Conservation (phyloP, 2,329 filamentous ascomycete species). For the Colletotrichum destructivum region DNA sequence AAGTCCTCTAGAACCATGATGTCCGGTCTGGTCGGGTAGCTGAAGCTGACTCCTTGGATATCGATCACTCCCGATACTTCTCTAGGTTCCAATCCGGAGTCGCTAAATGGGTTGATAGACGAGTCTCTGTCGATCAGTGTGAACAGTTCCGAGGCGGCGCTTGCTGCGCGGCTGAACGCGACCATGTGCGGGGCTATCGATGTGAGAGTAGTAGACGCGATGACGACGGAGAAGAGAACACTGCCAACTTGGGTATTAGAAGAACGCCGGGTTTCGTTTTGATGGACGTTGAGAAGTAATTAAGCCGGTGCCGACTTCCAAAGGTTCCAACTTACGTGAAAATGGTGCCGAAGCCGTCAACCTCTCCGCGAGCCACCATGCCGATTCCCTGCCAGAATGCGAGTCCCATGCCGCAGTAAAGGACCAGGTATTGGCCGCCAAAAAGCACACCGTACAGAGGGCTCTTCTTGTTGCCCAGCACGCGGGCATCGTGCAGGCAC, state of each 20-base stretch:
- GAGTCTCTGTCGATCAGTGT: constrained; percentile 47
- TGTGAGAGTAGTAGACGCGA: constrained; percentile 45
- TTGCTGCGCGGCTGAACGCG: constrained; percentile 45
- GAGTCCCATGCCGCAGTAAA: constrained; percentile 42
- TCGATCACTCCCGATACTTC: constrained; percentile 69
- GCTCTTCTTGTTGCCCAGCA: constrained; percentile 49
- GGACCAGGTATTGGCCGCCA: constrained; percentile 60
- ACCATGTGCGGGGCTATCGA: constrained; percentile 43
- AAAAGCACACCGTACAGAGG: constrained; percentile 48
- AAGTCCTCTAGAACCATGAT: constrained; percentile 76
- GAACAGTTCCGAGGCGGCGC: constrained; percentile 46
- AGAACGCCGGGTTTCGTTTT: constrained; percentile 48
- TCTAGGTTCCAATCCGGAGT: constrained; percentile 37
- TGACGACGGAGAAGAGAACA: constrained; percentile 48
- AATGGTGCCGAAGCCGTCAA: constrained; percentile 35
- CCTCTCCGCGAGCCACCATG: constrained; percentile 50
- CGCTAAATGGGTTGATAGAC: constrained; percentile 44
- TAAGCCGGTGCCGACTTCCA: too few species aligned
- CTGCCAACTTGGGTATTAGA: constrained; percentile 47
- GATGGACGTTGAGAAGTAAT: background rate
- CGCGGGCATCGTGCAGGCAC: constrained; percentile 42
- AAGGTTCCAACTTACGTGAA: constrained; percentile 37
- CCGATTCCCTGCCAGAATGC: constrained; percentile 52
- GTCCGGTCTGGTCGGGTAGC: constrained; percentile 78
- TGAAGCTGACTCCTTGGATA: constrained; percentile 74